Evolutionary conservation across 2,329 filamentous ascomycete species (phyloP).

Genomic region (Talaromyces sp.): DNA sequence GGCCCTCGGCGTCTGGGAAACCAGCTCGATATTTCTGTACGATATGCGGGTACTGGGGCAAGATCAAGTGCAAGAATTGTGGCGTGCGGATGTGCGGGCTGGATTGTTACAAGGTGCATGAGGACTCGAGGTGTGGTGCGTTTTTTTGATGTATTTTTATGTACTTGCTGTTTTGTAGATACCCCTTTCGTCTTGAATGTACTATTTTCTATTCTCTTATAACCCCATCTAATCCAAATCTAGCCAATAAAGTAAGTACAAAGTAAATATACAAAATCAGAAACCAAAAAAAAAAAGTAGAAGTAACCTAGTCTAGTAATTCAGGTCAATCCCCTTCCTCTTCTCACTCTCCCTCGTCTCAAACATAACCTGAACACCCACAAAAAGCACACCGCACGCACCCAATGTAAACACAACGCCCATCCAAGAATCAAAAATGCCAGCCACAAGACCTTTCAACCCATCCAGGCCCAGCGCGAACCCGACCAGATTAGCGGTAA

Average conservation of each 20-base stretch:
- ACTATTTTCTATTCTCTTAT: neutral
- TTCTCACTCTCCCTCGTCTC: conserved; percentile 83
- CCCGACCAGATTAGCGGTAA: conserved; percentile 87
- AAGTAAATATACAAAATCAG: neutral
- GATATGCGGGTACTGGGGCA: conserved; percentile 50
- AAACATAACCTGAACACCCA: conserved; percentile 92
- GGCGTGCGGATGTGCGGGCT: conserved; percentile 44
- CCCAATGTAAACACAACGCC: conserved; percentile 69
- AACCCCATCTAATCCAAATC: neutral
- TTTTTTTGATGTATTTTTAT: conserved; percentile 27
- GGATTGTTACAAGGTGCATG: conserved; percentile 45
- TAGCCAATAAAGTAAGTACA: neutral
- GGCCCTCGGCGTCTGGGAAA: conserved; percentile 26
- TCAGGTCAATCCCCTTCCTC: conserved; percentile 74
- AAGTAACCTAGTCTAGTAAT: conserved; percentile 55
- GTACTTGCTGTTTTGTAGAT: neutral
- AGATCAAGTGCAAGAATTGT: conserved; percentile 45
- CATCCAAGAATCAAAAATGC: conserved; percentile 72
- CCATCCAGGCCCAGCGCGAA: conserved; percentile 93
- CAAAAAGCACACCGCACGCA: conserved; percentile 72
- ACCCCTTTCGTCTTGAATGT: neutral
- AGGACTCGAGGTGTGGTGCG: conserved; percentile 43
- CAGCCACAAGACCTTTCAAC: conserved; percentile 66
- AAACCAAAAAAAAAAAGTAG: neutral
- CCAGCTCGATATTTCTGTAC: conserved; percentile 42